Conservation (phyloP, 2,329 filamentous ascomycete genomes). For the Fusarium veterinarium region DNA sequence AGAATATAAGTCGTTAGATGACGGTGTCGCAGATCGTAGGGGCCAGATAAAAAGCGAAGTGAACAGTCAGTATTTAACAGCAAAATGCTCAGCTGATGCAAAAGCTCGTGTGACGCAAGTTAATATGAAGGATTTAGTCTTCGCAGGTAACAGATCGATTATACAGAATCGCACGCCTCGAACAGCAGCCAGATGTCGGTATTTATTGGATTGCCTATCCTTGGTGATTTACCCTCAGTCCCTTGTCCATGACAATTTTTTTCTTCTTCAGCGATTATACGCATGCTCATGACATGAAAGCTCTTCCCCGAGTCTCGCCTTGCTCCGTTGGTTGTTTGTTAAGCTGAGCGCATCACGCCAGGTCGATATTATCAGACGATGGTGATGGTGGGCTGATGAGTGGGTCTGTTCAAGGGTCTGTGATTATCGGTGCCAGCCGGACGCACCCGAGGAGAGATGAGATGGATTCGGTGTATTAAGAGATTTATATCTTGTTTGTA, state of each 20-base stretch:
- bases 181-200: slow-evolving; percentile 20
- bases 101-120: not conserved
- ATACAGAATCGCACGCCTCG: slow-evolving; percentile 15
- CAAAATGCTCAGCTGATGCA: not conserved
- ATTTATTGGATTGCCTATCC: slow-evolving; percentile 40
- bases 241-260: slow-evolving; percentile 24
- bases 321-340: slow-evolving; percentile 38
- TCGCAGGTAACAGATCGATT: slow-evolving; percentile 10
- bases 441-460: slow-evolving; percentile 38
- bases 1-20: not conserved
- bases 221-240: slow-evolving; percentile 16
- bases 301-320: slow-evolving; percentile 44
- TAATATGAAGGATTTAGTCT: slow-evolving; percentile 4
- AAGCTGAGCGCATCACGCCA: slow-evolving; percentile 47
- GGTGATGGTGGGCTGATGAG: slow-evolving; percentile 41
- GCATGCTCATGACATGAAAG: slow-evolving; percentile 24
- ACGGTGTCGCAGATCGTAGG: not conserved
- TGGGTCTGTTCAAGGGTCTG: slow-evolving; percentile 42
- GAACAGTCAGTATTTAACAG: not conserved
- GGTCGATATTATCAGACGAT: slow-evolving; percentile 45
- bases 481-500: not conserved
- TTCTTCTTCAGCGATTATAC: slow-evolving; percentile 14
- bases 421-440: slow-evolving; percentile 40
- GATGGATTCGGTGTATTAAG: not conserved
- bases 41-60: not conserved